Evolutionary conservation across 2,329 filamentous ascomycete genomes (phyloP).

Genomic region (Fusarium setosum): DNA sequence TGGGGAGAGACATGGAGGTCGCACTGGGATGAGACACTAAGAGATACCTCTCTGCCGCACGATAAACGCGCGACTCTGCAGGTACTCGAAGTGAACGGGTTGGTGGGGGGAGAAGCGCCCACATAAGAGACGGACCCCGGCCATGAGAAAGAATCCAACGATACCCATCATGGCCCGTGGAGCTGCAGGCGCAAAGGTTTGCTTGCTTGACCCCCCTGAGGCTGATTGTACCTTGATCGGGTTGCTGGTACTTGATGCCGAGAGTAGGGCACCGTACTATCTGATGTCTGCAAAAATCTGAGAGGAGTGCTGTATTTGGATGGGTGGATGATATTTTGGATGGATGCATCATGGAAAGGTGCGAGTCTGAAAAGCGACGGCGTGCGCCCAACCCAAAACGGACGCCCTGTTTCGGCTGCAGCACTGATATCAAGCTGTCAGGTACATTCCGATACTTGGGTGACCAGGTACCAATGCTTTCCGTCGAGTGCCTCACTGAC

Average conservation of each 20-base stretch:
- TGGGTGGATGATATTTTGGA: constrained; percentile 20
- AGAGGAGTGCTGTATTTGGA: constrained; percentile 6
- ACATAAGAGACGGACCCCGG: constrained; percentile 11
- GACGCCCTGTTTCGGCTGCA: constrained; percentile 25
- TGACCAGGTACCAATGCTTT: not conserved
- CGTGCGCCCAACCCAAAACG: constrained; percentile 23
- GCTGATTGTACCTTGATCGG: constrained; percentile 17
- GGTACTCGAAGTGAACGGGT: constrained; percentile 22
- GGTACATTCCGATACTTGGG: constrained; percentile 5
- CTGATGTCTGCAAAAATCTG: constrained; percentile 4
- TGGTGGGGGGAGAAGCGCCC: constrained; percentile 24
- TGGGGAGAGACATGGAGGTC: constrained; percentile 29
- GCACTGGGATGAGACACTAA: constrained; percentile 23
- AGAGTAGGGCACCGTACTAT: not conserved
- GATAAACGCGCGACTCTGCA: constrained; percentile 27
- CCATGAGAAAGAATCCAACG: constrained; percentile 1
- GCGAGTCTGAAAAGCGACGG: constrained; percentile 16
- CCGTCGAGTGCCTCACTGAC: not conserved
- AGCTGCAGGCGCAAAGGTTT: constrained; percentile 28
- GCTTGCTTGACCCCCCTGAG: constrained; percentile 33
- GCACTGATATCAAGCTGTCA: constrained; percentile 19
- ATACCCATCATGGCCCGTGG: constrained; percentile 21
- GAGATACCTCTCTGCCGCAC: constrained; percentile 14
- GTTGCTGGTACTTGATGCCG: not conserved
- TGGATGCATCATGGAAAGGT: constrained; percentile 30